Base-by-base conservation (phyloP, 495 filamentous ascomycete genomes). In the Annulohypoxylon maeteangense region DNA sequence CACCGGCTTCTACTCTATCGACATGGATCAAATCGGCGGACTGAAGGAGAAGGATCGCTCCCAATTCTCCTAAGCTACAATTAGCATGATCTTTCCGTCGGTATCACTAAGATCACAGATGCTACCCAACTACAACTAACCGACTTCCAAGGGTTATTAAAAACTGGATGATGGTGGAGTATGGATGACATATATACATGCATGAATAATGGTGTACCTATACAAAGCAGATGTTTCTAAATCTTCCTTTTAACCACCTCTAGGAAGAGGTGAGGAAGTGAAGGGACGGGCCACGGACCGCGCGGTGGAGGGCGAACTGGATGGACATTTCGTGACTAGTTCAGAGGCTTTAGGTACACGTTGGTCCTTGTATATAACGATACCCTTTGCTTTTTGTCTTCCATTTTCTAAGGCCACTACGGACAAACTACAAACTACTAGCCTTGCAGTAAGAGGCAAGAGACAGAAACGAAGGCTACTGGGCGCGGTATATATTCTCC, bases 1-100 rank as follows among this genome's bases (percentile, higher is more conserved):
- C 16, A 88, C 90, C 47, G 88, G 93, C 62, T 97, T 97, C 82
- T 90, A 95, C 72, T 94, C 93, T 10, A 84, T 99, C 67, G 95
- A 99, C 76, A 88, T 99, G 65, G 94, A 98, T 55, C 91, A 92
- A 63, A 95, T 99, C 76, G 95, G 95, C 61, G 95, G 96, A 32
- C 81, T 98, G 62, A 96, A 93, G 80, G 96, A 98, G 86, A 97
- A 94, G 83, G 87, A 89, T 69, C 68, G 69, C 55, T 69, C 72
- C 42, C 67, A 69, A 78, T 84, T 79, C 75, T 74, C 67, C 51
- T 83, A 75, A 75, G 40, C 55, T 38, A 50, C 31, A 47, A 25
- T 20, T 38, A 32, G 53, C 27, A 22, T 47, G 45, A 42, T 60
- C 60, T 64, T 65, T 38, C 29, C 47, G 18, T 14, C 29, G 29